Conservation (phyloP, 768 basidiomycete species). For the Hysterangium stoloniferum region DNA sequence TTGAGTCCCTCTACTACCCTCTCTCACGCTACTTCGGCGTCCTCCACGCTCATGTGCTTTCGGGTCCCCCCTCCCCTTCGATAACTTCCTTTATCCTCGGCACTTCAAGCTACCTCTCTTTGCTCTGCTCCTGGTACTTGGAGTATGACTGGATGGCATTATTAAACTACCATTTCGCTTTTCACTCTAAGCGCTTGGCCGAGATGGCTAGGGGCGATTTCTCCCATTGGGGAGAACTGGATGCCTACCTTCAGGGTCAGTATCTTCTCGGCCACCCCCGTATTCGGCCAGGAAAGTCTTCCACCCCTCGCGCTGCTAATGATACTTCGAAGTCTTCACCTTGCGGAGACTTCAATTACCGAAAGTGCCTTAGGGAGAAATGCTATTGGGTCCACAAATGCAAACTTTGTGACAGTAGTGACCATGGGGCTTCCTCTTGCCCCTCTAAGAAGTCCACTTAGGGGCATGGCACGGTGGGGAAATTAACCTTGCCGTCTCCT, state of each 20-base stretch:
- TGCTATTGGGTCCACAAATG: background rate
- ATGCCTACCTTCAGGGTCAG: background rate
- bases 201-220: background rate
- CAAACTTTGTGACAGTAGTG: background rate
- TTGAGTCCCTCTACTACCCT: background rate
- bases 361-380: background rate
- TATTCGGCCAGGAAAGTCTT: background rate
- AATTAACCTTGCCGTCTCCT: background rate
- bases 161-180: background rate
- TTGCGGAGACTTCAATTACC: background rate
- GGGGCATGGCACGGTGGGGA: background rate
- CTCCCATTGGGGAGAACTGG: background rate
- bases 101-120: background rate
- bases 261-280: background rate
- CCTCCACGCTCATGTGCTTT: background rate
- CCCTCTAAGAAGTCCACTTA: background rate
- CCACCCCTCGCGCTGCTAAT: background rate
- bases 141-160: conserved; percentile 1
- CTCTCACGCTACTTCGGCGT: background rate
- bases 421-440: background rate
- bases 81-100: background rate
- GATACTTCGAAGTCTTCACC: background rate
- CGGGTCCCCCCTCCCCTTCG: background rate
- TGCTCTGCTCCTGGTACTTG: background rate
- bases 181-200: background rate